A percentile compares a stretch with the other conserved stretches of the same genome.
Conservation (phyloP, 1,284 basidiomycete species). For the Apiotrichum mycotoxinovorans region DNA sequence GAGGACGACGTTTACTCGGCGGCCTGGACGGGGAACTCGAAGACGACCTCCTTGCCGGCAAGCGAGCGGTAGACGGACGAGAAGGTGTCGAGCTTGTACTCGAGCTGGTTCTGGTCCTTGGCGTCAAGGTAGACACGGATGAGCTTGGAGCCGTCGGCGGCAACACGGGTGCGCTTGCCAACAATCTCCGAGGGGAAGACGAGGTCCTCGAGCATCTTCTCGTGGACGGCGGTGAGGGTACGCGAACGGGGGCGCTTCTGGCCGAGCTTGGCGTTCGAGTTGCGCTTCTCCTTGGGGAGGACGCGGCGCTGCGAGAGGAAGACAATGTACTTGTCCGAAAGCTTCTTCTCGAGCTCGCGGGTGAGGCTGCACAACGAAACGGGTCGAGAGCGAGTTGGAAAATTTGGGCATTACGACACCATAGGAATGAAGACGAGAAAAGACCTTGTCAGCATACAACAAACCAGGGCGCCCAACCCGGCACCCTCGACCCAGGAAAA, state of each 20-base stretch:
- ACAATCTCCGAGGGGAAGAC: constrained; percentile 99
- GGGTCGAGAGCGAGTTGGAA: constrained; percentile 2
- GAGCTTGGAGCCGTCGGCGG: constrained; percentile 84
- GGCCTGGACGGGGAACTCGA: constrained; percentile 48
- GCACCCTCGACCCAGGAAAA: constrained; percentile 14
- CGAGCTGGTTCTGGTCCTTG: constrained; percentile 96
- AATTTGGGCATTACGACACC: constrained; percentile 23
- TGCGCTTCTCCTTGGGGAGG: constrained; percentile 94
- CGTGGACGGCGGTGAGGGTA: constrained; percentile 96
- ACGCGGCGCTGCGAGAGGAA: constrained; percentile 99
- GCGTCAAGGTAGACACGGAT: constrained; percentile 98
- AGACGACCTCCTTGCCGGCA: constrained; percentile 51
- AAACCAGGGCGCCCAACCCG: constrained; percentile 15
- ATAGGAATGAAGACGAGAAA: constrained; percentile 6
- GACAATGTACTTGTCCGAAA: constrained; percentile 91
- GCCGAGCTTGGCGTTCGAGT: constrained; percentile 68
- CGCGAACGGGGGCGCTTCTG: constrained; percentile 97
- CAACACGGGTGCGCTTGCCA: constrained; percentile 92
- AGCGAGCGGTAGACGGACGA: constrained; percentile 50
- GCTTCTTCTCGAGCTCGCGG: constrained; percentile 98
- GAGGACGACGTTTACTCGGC: constrained; percentile 34
- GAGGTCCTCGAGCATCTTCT: constrained; percentile 97
- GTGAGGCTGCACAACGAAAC: constrained; percentile 66
- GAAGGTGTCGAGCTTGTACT: constrained; percentile 78
- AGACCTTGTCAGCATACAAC: constrained; percentile 9